Evolutionary conservation across 1,139 yeast genomes (phyloP).

Genomic region (Blastobotrys niveus): DNA sequence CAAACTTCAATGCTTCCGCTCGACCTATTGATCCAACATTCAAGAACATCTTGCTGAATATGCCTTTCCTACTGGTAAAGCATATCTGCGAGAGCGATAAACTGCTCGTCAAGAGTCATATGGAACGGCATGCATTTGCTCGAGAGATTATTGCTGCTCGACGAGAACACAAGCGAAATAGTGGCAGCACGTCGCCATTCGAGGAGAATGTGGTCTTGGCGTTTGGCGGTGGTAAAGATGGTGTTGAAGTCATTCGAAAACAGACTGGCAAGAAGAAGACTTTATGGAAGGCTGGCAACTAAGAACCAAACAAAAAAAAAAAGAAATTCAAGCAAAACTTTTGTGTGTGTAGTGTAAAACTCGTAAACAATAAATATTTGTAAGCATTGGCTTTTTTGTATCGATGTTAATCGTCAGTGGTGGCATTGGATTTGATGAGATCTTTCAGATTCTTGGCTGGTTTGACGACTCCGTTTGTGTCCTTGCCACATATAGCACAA

Average conservation of each 20-base stretch:
- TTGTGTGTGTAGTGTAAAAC: no score
- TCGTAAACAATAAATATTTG: background rate
- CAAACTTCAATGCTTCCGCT: slow-evolving; percentile 22
- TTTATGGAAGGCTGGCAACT: slow-evolving; percentile 30
- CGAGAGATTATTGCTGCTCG: slow-evolving; percentile 26
- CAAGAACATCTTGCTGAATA: slow-evolving; percentile 19
- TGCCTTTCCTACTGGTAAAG: slow-evolving; percentile 32
- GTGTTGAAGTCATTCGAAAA: slow-evolving; percentile 33
- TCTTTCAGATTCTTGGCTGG: slow-evolving; percentile 24
- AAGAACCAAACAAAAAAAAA: no score
- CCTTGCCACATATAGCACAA: slow-evolving; percentile 51
- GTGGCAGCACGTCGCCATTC: slow-evolving; percentile 14
- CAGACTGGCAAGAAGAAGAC: slow-evolving; percentile 29
- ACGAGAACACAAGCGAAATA: slow-evolving; percentile 23
- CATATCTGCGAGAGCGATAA: slow-evolving; percentile 28
- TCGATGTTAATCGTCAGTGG: background rate
- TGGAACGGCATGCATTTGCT: slow-evolving; percentile 33
- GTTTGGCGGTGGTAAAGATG: slow-evolving; percentile 34
- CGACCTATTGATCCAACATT: slow-evolving; percentile 22
- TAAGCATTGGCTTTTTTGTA: background rate
- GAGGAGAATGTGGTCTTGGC: slow-evolving; percentile 35
- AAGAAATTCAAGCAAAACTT: no score
- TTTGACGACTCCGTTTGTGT: slow-evolving; percentile 26
- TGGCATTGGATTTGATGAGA: background rate
- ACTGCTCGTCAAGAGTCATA: slow-evolving; percentile 26